Evolutionary conservation across 2,329 filamentous ascomycete genomes (phyloP).

Genomic region (Exophiala phaeomuriformis): DNA sequence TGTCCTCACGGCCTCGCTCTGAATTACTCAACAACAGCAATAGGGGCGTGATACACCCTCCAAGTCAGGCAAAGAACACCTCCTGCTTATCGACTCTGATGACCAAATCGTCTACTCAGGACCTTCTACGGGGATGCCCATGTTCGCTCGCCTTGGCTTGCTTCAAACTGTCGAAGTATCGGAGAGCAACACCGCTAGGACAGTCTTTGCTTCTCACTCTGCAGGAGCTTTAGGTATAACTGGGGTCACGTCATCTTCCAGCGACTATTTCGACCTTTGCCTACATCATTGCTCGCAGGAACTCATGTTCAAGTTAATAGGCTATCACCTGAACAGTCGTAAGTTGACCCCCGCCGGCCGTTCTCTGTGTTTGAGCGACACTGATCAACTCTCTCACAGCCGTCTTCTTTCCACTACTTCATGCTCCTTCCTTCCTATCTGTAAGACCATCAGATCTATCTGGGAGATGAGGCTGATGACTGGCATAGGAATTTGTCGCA

Average conservation of each 20-base stretch:
- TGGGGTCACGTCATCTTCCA: slow-evolving; percentile 6
- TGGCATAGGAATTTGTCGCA: slow-evolving; percentile 4
- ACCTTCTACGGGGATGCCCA: slow-evolving; percentile 9
- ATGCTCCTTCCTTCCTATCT: slow-evolving; percentile 10
- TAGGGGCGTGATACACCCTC: background rate
- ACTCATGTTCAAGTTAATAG: slow-evolving; percentile 10
- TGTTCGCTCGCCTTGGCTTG: slow-evolving; percentile 10
- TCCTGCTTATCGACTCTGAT: slow-evolving; percentile 11
- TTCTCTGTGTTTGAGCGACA: background rate
- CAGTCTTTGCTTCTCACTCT: slow-evolving; percentile 8
- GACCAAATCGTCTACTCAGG: slow-evolving; percentile 11
- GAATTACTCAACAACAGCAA: background rate
- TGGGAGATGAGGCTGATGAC: background rate
- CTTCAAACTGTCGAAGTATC: slow-evolving; percentile 11
- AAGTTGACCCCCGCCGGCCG: background rate
- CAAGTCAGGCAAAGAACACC: slow-evolving; percentile 7
- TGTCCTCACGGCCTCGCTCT: background rate
- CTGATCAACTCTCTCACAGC: background rate
- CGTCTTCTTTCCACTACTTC: slow-evolving; percentile 11
- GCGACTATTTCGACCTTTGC: slow-evolving; percentile 10
- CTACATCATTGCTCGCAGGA: slow-evolving; percentile 10
- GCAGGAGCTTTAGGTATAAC: slow-evolving; percentile 8
- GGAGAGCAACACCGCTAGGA: slow-evolving; percentile 2
- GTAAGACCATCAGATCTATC: background rate
- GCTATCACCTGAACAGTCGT: slow-evolving; percentile 8